Conservation (phyloP, 371 early-diverging fungal species). For the Mortierella sp. region DNA sequence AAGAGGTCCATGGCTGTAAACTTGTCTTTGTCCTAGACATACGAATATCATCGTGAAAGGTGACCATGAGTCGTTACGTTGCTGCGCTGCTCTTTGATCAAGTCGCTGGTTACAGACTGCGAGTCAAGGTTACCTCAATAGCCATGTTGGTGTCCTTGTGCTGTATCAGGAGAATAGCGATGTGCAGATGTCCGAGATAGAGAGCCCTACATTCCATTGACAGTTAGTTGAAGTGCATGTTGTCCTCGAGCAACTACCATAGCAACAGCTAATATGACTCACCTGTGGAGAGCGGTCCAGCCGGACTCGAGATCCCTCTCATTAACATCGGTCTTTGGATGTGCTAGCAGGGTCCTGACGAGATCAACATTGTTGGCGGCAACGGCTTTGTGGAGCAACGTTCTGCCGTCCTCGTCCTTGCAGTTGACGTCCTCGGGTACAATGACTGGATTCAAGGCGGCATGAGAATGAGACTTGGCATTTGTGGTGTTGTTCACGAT, state of each 20-base stretch:
- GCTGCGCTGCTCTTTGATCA: too few species aligned
- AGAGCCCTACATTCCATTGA: slow-evolving; percentile 57
- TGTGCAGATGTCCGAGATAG: slow-evolving; percentile 70
- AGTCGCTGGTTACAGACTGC: too few species aligned
- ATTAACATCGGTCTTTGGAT: slow-evolving; percentile 68
- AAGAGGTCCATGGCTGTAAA: slow-evolving; percentile 61
- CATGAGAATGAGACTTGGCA: background rate
- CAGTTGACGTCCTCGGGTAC: slow-evolving; percentile 23
- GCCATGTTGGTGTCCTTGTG: slow-evolving; percentile 66
- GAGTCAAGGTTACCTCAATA: slow-evolving; percentile 54
- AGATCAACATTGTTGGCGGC: slow-evolving; percentile 39
- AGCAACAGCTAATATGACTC: background rate
- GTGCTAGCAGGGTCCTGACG: slow-evolving; percentile 57
- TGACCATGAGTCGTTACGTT: background rate
- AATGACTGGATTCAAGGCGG: too few species aligned
- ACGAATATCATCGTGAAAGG: background rate
- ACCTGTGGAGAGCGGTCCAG: slow-evolving; percentile 76
- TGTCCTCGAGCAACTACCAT: too few species aligned
- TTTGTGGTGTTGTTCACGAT: background rate
- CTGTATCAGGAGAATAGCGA: slow-evolving; percentile 64
- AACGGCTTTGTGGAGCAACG: slow-evolving; percentile 29
- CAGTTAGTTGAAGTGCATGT: background rate
- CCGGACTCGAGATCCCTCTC: slow-evolving; percentile 74
- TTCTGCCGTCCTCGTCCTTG: slow-evolving; percentile 26
- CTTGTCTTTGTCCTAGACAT: slow-evolving; percentile 61